phyloP scores from a whole-genome alignment of 2,329 filamentous ascomycete genomes.

The Thielaviopsis populi region DNA sequence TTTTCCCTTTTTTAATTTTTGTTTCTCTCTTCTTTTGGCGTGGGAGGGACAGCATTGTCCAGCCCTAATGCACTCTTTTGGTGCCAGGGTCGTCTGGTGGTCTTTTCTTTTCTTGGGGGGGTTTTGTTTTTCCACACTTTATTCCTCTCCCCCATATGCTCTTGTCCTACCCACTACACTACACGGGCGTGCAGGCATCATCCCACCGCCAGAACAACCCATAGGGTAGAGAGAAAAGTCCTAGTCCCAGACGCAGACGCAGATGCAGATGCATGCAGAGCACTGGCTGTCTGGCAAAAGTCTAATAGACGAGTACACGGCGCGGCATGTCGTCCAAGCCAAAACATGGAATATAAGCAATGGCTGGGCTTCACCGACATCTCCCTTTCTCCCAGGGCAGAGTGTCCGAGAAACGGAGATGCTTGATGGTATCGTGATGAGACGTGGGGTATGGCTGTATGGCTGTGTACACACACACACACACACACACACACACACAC shows the following conservation, averaged over 20 bases:
- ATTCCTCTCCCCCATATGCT: not conserved
- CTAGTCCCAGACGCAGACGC: too few species aligned
- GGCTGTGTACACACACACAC: too few species aligned
- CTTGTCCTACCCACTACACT: not conserved
- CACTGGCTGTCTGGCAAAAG: not conserved
- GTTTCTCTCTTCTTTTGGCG: not conserved
- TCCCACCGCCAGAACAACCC: not conserved
- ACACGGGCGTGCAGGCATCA: not conserved
- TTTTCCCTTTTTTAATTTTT: too few species aligned
- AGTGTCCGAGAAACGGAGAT: not conserved
- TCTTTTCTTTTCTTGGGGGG: too few species aligned
- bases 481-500: too few species aligned
- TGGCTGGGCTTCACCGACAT: slow-evolving; percentile 3
- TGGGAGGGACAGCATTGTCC: not conserved
- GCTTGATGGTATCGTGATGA: too few species aligned
- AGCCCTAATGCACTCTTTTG: not conserved
- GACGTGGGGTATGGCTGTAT: too few species aligned
- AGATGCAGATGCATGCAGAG: not conserved
- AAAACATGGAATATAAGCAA: not conserved
- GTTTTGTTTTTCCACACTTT: not conserved
- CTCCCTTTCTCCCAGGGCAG: not conserved
- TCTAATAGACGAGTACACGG: not conserved
- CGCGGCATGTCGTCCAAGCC: slow-evolving; percentile 1
- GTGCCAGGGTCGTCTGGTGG: not conserved
- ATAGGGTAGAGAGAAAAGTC: not conserved